A percentile compares a stretch with the other conserved stretches of the same genome.
Evolutionary conservation across 257 asterid genomes (phyloP).

Genomic region (Solanum rostratum): DNA sequence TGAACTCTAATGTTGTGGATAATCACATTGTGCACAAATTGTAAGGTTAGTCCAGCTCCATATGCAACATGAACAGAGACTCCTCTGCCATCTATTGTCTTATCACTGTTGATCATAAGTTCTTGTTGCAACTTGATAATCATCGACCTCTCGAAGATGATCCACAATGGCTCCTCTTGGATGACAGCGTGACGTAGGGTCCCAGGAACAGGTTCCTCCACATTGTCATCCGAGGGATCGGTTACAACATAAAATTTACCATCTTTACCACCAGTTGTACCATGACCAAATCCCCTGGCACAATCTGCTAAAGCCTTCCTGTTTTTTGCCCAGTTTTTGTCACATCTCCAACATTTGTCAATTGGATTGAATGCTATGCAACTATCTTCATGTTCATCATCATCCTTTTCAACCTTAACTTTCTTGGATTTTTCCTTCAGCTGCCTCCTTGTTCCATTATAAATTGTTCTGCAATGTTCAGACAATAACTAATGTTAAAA

Average conservation of each 20-base stretch:
- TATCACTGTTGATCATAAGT: constrained; percentile 37
- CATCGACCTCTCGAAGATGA: constrained; percentile 30
- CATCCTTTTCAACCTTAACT: neutral
- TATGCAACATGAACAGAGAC: constrained; percentile 48
- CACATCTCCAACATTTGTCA: constrained; percentile 65
- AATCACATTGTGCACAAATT: constrained; percentile 51
- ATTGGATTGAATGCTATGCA: constrained; percentile 61
- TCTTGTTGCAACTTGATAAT: constrained; percentile 26
- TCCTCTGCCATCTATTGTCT: constrained; percentile 77
- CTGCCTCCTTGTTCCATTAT: constrained; percentile 21
- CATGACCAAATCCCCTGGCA: constrained; percentile 44
- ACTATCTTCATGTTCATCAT: neutral
- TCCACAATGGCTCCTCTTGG: constrained; percentile 52
- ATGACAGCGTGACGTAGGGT: constrained; percentile 48
- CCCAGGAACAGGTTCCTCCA: constrained; percentile 30
- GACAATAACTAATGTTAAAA: neutral
- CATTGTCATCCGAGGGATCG: constrained; percentile 25
- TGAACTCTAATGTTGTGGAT: constrained; percentile 58
- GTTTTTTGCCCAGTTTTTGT: constrained; percentile 41
- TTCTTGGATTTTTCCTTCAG: neutral
- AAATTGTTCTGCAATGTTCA: neutral
- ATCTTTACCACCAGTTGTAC: constrained; percentile 39
- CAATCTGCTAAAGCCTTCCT: constrained; percentile 48
- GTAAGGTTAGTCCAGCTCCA: constrained; percentile 70
- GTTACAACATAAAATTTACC: constrained; percentile 36